phyloP scores from a whole-genome alignment of 2,329 filamentous ascomycete genomes.

The Clonostachys chloroleuca region DNA sequence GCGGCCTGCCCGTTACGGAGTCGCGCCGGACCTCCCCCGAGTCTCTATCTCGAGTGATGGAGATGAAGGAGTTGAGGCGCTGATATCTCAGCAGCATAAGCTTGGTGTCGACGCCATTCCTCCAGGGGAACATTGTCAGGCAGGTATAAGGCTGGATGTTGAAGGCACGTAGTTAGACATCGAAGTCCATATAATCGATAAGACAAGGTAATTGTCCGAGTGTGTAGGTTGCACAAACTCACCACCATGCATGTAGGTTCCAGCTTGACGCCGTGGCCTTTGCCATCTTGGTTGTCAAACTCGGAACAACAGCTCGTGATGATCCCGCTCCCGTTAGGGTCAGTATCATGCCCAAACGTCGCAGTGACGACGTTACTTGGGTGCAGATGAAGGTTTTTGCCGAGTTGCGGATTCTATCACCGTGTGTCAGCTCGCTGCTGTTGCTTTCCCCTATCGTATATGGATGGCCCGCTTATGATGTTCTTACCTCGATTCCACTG shows the following conservation, averaged over 20 bases:
- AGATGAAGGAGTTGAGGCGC: slow-evolving; percentile 68
- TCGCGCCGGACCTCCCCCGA: slow-evolving; percentile 71
- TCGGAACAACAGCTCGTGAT: slow-evolving; percentile 74
- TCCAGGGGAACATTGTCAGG: slow-evolving; percentile 62
- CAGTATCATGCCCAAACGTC: slow-evolving; percentile 65
- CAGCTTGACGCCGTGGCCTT: slow-evolving; percentile 78
- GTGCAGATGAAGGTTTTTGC: slow-evolving; percentile 77
- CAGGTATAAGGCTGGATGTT: slow-evolving; percentile 53
- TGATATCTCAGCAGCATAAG: slow-evolving; percentile 63
- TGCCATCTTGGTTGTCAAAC: slow-evolving; percentile 76
- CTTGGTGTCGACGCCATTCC: slow-evolving; percentile 67
- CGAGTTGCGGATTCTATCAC: slow-evolving; percentile 69
- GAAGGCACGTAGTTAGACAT: neutral
- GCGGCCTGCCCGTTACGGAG: slow-evolving; percentile 56
- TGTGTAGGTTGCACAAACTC: slow-evolving; percentile 13
- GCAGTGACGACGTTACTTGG: slow-evolving; percentile 59
- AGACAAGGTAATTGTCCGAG: neutral
- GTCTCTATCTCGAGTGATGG: slow-evolving; percentile 72
- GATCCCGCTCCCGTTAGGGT: slow-evolving; percentile 71
- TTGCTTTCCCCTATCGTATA: too few species aligned
- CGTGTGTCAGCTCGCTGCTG: neutral
- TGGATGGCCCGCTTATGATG: neutral
- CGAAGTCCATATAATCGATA: neutral
- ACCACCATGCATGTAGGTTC: slow-evolving; percentile 70
- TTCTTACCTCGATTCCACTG: slow-evolving; percentile 65